Evolutionary conservation across 2,329 filamentous ascomycete species (phyloP).

Genomic region (Alternaria sp.): DNA sequence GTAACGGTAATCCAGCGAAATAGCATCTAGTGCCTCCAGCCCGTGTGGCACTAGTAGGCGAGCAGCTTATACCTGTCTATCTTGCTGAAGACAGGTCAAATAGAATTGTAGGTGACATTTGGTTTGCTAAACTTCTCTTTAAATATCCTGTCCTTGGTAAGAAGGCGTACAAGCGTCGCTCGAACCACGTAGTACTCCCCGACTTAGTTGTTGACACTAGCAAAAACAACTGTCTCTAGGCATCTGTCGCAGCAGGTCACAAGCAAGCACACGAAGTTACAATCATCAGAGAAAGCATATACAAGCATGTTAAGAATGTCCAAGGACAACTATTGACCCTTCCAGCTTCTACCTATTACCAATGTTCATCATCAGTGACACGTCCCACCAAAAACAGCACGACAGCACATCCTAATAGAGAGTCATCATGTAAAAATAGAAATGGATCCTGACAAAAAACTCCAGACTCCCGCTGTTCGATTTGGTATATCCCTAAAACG

Average conservation of each 20-base stretch:
- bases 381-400: not conserved
- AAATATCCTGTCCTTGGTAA: not conserved
- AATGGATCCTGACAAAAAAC: not conserved
- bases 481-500: slow-evolving; percentile 34
- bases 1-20: too few relatives aligned
- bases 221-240: not conserved
- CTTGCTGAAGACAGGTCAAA: too few relatives aligned
- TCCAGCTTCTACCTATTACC: slow-evolving; percentile 17
- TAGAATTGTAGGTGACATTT: too few relatives aligned
- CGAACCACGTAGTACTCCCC: not conserved
- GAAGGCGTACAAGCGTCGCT: not conserved
- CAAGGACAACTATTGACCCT: not conserved
- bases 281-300: slow-evolving; percentile 1
- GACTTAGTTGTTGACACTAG: not conserved
- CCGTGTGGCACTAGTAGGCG: too few relatives aligned
- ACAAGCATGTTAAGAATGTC: slow-evolving; percentile 8
- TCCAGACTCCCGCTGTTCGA: slow-evolving; percentile 32
- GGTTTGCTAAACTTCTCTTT: too few relatives aligned
- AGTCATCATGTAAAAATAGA: not conserved
- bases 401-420: not conserved
- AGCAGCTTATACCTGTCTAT: too few relatives aligned
- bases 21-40: too few relatives aligned
- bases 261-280: not conserved
- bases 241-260: not conserved
- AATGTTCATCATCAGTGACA: not conserved